Percentiles rank a stretch among this genome's conserved stretches.
These are phyloP conservation scores for Incumbomyces delicatus DNA, from an alignment of 2,329 filamentous ascomycete genomes.

Conservation along the genomic window DNA sequence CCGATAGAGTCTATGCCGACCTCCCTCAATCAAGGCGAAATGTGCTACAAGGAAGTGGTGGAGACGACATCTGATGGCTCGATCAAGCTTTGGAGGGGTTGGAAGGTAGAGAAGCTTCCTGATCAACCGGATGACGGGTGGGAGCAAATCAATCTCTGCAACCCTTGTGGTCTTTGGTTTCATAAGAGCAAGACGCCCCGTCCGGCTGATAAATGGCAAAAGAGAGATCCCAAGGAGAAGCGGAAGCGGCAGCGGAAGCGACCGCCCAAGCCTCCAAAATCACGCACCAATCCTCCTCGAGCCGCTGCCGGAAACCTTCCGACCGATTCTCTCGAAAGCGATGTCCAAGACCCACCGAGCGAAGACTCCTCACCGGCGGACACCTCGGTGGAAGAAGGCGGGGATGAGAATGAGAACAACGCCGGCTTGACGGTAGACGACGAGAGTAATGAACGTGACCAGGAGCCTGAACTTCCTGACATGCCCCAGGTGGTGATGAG, in stretches of 20 bases:
- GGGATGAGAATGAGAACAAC: conserved; percentile 14
- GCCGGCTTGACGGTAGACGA: conserved; percentile 27
- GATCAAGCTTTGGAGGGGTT: conserved; percentile 58
- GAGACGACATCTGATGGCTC: conserved; percentile 54
- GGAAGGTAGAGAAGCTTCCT: conserved; percentile 66
- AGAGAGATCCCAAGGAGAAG: conserved; percentile 37
- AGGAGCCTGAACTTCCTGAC: conserved; percentile 27
- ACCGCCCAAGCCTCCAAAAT: conserved; percentile 22
- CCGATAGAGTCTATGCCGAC: conserved; percentile 60
- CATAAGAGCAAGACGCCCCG: conserved; percentile 78
- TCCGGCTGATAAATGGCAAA: conserved; percentile 74
- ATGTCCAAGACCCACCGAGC: conserved; percentile 26
- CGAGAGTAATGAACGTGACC: conserved; percentile 26
- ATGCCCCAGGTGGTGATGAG: conserved; percentile 38
- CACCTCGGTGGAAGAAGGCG: conserved; percentile 15
- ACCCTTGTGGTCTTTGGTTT: conserved; percentile 93
- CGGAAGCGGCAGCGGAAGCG: conserved; percentile 32
- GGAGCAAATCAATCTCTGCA: conserved; percentile 71
- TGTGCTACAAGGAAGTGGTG: conserved; percentile 64
- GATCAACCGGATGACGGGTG: conserved; percentile 57
- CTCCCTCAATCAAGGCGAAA: conserved; percentile 60
- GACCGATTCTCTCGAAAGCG: conserved; percentile 17
- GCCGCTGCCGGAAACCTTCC: conserved; percentile 17
- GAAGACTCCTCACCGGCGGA: conserved; percentile 28
- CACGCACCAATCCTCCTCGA: conserved; percentile 26